A percentile compares a stretch with the other conserved stretches of the same genome.
Evolutionary conservation across 225 moss, liverwort and hornwort genomes (phyloP).

Genomic region (Pleurozium schreberi): DNA sequence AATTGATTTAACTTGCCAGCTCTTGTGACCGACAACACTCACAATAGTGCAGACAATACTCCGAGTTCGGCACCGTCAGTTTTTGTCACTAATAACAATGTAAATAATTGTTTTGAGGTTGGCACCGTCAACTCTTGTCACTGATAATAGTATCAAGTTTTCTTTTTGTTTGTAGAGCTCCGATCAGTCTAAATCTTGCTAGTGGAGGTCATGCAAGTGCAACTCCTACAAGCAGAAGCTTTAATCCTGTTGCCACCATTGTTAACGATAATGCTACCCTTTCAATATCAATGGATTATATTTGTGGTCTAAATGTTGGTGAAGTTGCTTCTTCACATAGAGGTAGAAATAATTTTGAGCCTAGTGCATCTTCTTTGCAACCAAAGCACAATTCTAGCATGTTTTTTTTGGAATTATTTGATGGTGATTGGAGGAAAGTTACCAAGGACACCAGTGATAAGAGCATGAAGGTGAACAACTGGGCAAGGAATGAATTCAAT

Average conservation of each 20-base stretch:
- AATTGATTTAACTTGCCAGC: background rate
- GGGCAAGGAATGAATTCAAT: background rate
- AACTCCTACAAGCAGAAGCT: no score
- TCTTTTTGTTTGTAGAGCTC: background rate
- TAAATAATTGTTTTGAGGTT: accelerated
- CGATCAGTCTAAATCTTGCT: accelerated
- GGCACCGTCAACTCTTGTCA: no score
- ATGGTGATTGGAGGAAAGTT: background rate
- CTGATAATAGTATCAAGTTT: no score
- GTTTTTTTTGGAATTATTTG: background rate
- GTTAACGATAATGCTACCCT: background rate
- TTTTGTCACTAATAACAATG: no score
- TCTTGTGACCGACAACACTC: background rate
- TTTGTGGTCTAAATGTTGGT: background rate
- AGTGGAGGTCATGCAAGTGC: background rate
- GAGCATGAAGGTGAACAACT: background rate
- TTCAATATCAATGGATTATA: background rate
- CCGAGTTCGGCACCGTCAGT: accelerated
- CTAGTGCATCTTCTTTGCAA: background rate
- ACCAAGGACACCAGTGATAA: accelerated
- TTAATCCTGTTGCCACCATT: background rate
- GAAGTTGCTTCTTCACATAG: background rate
- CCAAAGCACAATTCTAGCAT: background rate
- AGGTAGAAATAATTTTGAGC: accelerated
- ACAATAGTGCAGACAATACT: no score